These are phyloP conservation scores for Colletotrichum sp. DNA, from an alignment of 2,329 filamentous ascomycete species.

Conservation along the genomic window DNA sequence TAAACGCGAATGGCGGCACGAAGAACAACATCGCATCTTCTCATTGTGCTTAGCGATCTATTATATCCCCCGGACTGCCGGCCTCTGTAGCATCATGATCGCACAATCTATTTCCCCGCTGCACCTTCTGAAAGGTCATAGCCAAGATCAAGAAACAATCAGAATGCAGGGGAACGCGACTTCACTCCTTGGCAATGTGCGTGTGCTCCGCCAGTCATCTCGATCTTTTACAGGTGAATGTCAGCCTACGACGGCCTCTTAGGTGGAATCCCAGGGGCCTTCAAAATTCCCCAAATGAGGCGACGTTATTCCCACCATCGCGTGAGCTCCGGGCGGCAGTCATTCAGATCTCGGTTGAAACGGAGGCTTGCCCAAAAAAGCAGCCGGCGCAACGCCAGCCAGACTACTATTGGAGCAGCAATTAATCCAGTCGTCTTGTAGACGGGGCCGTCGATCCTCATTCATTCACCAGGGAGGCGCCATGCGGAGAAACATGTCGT, in stretches of 20 bases:
- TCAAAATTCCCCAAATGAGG: constrained; percentile 1
- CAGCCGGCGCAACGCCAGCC: not conserved
- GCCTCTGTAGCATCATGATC: not conserved
- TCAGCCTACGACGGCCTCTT: not conserved
- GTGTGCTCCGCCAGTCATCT: not conserved
- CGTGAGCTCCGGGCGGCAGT: not conserved
- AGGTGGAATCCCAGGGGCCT: not conserved
- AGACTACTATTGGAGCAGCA: not conserved
- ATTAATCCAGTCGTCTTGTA: not conserved
- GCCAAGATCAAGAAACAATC: not conserved
- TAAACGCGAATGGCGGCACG: not conserved
- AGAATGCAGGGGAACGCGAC: not conserved
- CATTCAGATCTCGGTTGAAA: not conserved
- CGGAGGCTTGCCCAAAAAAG: not conserved
- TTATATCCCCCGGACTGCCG: not conserved
- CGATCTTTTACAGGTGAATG: accelerated
- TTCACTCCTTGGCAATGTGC: not conserved
- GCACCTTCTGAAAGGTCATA: not conserved
- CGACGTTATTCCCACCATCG: not conserved
- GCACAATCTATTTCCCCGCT: not conserved
- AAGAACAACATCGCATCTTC: not conserved
- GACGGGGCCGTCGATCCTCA: not conserved
- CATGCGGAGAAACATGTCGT: constrained; percentile 10
- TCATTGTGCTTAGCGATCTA: not conserved
- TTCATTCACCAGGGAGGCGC: not conserved